Evolutionary conservation across 306 rosid species (phyloP).

Genomic region (Vigna unguiculata): DNA sequence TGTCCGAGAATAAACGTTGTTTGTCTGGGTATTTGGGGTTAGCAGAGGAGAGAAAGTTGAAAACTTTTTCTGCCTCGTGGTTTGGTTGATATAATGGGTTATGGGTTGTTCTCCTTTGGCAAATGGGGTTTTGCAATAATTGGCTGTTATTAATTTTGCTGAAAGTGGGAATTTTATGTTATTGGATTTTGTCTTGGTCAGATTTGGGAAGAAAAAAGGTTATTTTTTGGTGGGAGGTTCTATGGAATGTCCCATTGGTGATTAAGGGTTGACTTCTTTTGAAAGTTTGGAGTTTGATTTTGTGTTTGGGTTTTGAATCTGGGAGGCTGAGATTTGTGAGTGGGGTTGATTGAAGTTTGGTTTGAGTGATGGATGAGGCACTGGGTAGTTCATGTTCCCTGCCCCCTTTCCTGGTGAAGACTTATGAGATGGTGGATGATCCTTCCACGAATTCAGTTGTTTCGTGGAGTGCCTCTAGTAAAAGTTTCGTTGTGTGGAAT

Average conservation of each 20-base stretch:
- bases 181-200: conserved; percentile 37
- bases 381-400: conserved; percentile 71
- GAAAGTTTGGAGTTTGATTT: conserved; percentile 36
- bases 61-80: conserved; percentile 38
- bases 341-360: conserved; percentile 38
- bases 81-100: conserved; percentile 33
- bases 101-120: conserved; percentile 10
- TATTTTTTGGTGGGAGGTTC: background rate
- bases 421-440: conserved; percentile 98
- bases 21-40: conserved; percentile 22
- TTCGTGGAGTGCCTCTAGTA: conserved; percentile 72
- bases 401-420: conserved; percentile 90
- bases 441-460: conserved; percentile 69
- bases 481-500: conserved; percentile 88
- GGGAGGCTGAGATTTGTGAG: conserved; percentile 43
- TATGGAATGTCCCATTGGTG: conserved; percentile 4
- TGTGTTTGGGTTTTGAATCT: conserved; percentile 48
- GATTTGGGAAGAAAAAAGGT: background rate
- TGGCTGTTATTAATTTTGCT: conserved; percentile 28
- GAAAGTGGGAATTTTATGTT: background rate
- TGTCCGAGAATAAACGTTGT: background rate
- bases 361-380: conserved; percentile 81
- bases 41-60: conserved; percentile 30
- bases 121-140: conserved; percentile 17
- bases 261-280: conserved; percentile 38